A percentile compares a stretch with the other conserved stretches of the same genome.
Conservation (phyloP, 2,329 filamentous ascomycete genomes). For the Diaporthe citri region DNA sequence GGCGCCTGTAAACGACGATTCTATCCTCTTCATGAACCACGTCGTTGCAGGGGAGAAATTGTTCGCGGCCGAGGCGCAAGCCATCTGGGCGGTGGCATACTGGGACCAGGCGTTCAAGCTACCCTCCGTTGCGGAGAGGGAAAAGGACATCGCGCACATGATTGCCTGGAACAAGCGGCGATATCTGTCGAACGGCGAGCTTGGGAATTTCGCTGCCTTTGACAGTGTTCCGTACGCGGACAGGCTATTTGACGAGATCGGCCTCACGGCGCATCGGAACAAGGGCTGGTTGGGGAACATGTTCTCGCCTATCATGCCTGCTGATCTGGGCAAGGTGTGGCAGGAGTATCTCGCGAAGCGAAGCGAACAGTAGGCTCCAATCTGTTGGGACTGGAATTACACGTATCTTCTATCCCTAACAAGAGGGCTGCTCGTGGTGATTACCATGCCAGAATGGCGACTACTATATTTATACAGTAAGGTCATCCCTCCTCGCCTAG, state of each 20-base stretch:
- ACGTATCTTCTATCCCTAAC: neutral
- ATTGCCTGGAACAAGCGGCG: conserved; percentile 18
- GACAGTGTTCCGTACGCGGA: conserved; percentile 11
- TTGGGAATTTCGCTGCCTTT: neutral
- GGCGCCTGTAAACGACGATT: neutral
- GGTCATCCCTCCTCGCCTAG: neutral
- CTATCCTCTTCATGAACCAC: conserved; percentile 1
- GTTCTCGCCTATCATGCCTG: conserved; percentile 12
- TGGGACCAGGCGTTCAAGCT: conserved; percentile 1
- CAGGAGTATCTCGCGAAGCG: neutral
- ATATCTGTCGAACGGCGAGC: conserved; percentile 6
- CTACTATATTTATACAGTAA: neutral
- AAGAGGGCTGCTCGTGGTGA: neutral
- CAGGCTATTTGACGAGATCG: neutral
- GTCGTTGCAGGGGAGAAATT: neutral
- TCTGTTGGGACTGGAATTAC: neutral
- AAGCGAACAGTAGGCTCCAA: neutral
- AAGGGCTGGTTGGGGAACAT: conserved; percentile 22
- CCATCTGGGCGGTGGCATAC: conserved; percentile 9
- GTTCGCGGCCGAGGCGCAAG: neutral
- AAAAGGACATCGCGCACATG: conserved; percentile 3
- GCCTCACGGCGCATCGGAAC: neutral
- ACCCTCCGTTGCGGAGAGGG: neutral
- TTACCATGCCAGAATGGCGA: neutral
- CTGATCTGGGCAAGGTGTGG: conserved; percentile 3